Conservation (phyloP, 257 asterid genomes). For the Solanum piurae region DNA sequence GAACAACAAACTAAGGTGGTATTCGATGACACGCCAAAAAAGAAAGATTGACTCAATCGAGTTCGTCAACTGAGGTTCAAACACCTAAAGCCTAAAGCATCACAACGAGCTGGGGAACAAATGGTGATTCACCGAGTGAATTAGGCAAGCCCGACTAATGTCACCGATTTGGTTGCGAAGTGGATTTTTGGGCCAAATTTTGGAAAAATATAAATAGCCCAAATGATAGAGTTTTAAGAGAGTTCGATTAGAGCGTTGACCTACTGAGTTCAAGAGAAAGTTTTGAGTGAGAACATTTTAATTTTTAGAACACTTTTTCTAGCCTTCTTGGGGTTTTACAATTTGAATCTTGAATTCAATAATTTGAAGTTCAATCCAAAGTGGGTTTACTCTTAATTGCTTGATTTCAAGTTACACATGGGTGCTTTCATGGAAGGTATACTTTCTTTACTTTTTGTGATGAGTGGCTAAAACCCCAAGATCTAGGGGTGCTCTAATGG, state of each 20-base stretch:
- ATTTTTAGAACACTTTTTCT: neutral
- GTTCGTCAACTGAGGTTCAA: neutral
- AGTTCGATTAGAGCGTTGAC: neutral
- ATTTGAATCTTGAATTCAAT: neutral
- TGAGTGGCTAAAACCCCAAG: neutral
- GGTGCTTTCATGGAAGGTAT: neutral
- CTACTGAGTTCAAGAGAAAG: neutral
- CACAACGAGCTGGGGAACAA: neutral
- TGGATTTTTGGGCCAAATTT: neutral
- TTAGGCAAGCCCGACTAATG: neutral
- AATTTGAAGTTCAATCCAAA: too few species aligned
- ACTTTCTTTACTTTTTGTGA: neutral
- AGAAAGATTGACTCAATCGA: neutral
- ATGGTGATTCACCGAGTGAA: neutral
- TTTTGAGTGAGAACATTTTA: neutral
- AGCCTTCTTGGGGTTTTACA: neutral
- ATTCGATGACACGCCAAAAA: too few species aligned
- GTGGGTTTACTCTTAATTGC: neutral
- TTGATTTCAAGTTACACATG: neutral
- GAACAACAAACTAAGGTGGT: neutral
- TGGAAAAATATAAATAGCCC: neutral
- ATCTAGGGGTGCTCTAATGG: neutral
- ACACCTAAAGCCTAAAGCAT: neutral
- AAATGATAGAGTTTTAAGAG: neutral
- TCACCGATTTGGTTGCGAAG: neutral